Evolutionary conservation across 805 yeast species (phyloP), one percentile per base, ranked within the genome.

Genomic region (Yarrowia hollandica): DNA sequence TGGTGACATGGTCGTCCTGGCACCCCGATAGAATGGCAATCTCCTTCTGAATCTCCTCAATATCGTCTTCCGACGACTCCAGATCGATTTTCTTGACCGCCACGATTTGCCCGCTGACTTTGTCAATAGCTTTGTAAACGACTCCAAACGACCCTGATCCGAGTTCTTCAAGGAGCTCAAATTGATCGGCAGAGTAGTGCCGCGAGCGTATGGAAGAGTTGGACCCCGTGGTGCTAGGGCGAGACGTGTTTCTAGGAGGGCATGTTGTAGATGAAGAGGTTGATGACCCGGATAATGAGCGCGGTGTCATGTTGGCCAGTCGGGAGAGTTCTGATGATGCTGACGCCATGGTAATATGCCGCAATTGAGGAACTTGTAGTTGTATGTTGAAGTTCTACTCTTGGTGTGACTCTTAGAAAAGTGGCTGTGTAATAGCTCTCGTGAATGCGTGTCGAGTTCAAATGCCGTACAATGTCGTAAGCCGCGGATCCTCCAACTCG

Each of bases 81-180:
- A 91, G 73, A 68, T 90, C 86, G 33, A 94, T 80, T 23, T 88
- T 85, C 70, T 92, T 92, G n/a, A 94, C 79, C 3, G 99, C 99
- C 25, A 89, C 91, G 2, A 79, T 67, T 19, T 73, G 66, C 4
- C 74, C 71, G 2, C 77, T 71, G 5, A 62, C 62, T 15, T 69
- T 68, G 21, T 77, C 76, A 14, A 62, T 62, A 4, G 71, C 68
- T 23, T 61, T 60, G 52, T 61, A 65, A 14, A 65, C 68, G n/a
- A 61, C 54, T 8, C 68, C 68, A 55, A 64, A 65, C 39, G 66
- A 64, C 4, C 68, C 68, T 12, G 58, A 54, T n/a, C 68, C 68
- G 18, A 65, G 58, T 11, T 62, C 55, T 22, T 65, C 65, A 28
- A 67, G 68, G 11, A 82, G 68, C 46, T 72, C 73, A 64, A 80